Conservation (phyloP, 768 basidiomycete genomes). For the Cytidiella melzeri region DNA sequence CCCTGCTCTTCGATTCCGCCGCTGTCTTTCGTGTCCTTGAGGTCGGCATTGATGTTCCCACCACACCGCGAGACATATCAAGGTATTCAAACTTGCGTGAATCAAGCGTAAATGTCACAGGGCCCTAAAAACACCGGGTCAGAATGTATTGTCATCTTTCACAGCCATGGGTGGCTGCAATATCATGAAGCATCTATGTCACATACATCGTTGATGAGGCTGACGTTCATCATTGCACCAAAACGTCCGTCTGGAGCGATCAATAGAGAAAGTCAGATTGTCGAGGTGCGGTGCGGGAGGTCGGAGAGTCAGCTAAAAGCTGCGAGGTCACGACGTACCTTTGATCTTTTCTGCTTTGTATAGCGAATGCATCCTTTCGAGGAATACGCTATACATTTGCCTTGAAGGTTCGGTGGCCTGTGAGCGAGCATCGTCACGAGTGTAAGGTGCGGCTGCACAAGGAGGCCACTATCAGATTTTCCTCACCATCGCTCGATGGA, state of each 20-base stretch:
- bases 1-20: slow-evolving; percentile 2
- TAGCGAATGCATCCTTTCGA: slow-evolving; percentile 55
- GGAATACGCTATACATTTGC: slow-evolving; percentile 64
- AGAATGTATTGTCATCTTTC: slow-evolving; percentile 9
- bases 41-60: slow-evolving; percentile 1
- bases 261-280: slow-evolving; percentile 9
- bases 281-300: slow-evolving; percentile 3
- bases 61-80: slow-evolving; percentile 13
- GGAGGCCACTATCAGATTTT: not conserved
- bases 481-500: slow-evolving; percentile 86
- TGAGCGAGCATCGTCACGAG: slow-evolving; percentile 8
- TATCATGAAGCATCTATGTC: slow-evolving; percentile 1
- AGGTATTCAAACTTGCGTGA: slow-evolving; percentile 74
- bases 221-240: slow-evolving; percentile 95
- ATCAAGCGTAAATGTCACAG: slow-evolving; percentile 81
- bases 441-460: not conserved
- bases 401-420: slow-evolving; percentile 66
- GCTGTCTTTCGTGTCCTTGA: slow-evolving; percentile 1
- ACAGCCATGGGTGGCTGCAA: slow-evolving; percentile 8
- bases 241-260: slow-evolving; percentile 73
- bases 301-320: slow-evolving; percentile 9
- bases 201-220: slow-evolving; percentile 77
- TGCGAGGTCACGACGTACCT: slow-evolving; percentile 40
- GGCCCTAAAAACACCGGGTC: slow-evolving; percentile 46
- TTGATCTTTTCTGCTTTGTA: slow-evolving; percentile 76